Conservation (phyloP, 352 stramenopile species). For the Globisporangium spinosum region DNA sequence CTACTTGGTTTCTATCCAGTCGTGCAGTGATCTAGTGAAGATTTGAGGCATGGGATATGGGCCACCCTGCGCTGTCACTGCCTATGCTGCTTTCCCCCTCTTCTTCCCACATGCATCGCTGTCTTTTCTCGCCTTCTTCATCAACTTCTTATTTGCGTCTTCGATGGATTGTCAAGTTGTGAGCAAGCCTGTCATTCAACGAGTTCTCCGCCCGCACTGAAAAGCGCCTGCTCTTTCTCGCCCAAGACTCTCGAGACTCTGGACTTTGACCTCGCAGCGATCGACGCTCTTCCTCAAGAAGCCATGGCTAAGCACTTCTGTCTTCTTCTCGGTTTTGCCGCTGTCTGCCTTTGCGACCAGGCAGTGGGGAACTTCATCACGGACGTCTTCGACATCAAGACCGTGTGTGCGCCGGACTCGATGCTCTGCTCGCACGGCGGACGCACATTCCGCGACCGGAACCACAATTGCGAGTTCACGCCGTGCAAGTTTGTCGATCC, state of each 20-base stretch:
- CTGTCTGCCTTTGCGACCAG: background rate
- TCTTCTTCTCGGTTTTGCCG: background rate
- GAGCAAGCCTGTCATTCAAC: background rate
- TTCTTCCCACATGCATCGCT: background rate
- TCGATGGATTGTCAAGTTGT: background rate
- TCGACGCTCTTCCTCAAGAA: background rate
- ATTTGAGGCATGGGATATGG: no score
- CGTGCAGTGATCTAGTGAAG: no score
- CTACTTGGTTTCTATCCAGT: no score
- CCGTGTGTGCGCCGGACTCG: conserved; percentile 36
- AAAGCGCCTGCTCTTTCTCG: background rate
- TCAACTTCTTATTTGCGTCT: conserved; percentile 11
- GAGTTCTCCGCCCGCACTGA: background rate
- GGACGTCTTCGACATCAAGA: conserved; percentile 26
- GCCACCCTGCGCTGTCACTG: background rate
- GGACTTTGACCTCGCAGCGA: background rate
- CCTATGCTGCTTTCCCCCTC: background rate
- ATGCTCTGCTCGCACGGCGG: conserved; percentile 36
- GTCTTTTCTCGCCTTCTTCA: background rate
- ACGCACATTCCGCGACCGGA: conserved; percentile 31
- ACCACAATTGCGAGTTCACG: conserved; percentile 40
- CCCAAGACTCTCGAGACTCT: background rate
- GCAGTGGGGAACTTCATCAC: conserved; percentile 9
- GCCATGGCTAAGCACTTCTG: background rate
- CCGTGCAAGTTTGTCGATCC: conserved; percentile 34